phyloP scores from a whole-genome alignment of 805 yeast genomes.

The Myxozyma vanderwaltii region DNA sequence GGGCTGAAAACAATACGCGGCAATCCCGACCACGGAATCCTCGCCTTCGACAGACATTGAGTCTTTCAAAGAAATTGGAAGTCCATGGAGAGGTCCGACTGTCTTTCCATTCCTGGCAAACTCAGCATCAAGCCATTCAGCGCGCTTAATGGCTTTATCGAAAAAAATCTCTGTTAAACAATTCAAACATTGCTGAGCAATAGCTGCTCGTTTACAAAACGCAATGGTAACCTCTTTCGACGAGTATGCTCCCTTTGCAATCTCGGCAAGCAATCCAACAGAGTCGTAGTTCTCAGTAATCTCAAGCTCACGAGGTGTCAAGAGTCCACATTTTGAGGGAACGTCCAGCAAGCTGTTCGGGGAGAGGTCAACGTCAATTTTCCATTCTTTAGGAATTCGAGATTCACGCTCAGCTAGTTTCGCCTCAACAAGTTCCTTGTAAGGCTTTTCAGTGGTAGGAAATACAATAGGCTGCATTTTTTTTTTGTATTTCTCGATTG shows the following conservation, averaged over 20 bases:
- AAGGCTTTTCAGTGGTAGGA: constrained; percentile 35
- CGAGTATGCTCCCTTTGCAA: constrained; percentile 43
- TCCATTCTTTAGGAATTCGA: constrained; percentile 53
- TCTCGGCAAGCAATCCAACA: constrained; percentile 30
- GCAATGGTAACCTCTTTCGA: constrained; percentile 54
- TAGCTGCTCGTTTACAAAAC: constrained; percentile 57
- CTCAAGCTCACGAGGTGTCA: constrained; percentile 36
- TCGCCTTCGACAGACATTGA: constrained; percentile 58
- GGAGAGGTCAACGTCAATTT: constrained; percentile 22
- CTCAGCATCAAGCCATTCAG: constrained; percentile 57
- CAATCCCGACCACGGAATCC: constrained; percentile 50
- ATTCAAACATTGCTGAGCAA: constrained; percentile 57
- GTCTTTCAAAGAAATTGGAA: constrained; percentile 68
- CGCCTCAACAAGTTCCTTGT: constrained; percentile 47
- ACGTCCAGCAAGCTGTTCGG: constrained; percentile 19
- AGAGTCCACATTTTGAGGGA: constrained; percentile 31
- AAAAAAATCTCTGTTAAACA: constrained; percentile 50
- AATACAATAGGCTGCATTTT: constrained; percentile 29
- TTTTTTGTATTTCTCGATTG: too few relatives aligned
- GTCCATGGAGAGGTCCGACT: constrained; percentile 60
- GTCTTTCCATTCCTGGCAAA: constrained; percentile 50
- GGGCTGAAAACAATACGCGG: constrained; percentile 32
- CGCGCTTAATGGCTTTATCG: constrained; percentile 60
- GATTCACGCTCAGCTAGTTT: constrained; percentile 50
- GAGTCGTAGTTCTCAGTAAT: constrained; percentile 37